Percentiles rank a stretch among this genome's conserved stretches.
Evolutionary conservation across 352 stramenopile species (phyloP).

Genomic region (Nothophytophthora sp.): DNA sequence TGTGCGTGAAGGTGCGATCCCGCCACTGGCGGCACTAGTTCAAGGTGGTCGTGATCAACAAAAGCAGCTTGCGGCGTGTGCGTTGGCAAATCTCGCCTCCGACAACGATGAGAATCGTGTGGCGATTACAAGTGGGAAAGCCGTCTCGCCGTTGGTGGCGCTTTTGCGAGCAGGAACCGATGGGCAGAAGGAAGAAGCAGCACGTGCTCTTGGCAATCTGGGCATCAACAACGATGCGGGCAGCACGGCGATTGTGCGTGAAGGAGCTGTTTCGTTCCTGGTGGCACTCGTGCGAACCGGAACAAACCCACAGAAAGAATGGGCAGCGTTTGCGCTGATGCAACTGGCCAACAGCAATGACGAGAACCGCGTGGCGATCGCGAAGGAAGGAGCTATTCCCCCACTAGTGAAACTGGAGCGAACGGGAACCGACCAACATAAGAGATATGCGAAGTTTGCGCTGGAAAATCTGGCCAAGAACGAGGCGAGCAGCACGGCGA

Average conservation of each 20-base stretch:
- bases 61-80: slow-evolving; percentile 4
- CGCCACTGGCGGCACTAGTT: neutral
- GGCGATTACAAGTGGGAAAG: neutral
- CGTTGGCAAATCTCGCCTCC: slow-evolving; percentile 1
- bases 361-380: neutral
- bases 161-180: neutral
- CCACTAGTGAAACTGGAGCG: slow-evolving; percentile 1
- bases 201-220: neutral
- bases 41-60: neutral
- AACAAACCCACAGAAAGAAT: neutral
- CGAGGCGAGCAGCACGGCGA: no score
- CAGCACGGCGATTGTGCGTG: slow-evolving; percentile 3
- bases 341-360: slow-evolving; percentile 1
- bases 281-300: neutral
- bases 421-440: slow-evolving; percentile 4
- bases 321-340: slow-evolving; percentile 2
- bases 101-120: slow-evolving; percentile 1
- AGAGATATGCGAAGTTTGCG: slow-evolving; percentile 4
- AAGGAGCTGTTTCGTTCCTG: slow-evolving; percentile 1
- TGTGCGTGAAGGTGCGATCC: neutral
- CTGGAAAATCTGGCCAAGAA: neutral
- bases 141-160: neutral
- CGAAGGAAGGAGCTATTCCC: slow-evolving; percentile 1
- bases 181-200: neutral
- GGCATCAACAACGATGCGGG: neutral